Conservation (phyloP, 108 stramenopile species). For the Cylindrotheca fusiformis region DNA sequence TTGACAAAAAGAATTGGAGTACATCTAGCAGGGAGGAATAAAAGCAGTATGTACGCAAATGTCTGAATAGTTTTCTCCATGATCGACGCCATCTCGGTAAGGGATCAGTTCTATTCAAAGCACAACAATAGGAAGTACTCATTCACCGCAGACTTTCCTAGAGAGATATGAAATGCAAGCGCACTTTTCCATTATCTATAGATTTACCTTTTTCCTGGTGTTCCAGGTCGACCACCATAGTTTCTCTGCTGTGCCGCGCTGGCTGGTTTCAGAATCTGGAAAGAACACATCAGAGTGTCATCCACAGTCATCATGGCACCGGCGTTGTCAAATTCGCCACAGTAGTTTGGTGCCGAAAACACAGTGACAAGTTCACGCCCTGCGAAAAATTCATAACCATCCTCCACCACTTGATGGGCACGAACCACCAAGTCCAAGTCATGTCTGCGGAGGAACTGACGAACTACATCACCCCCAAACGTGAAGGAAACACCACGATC, state of each 20-base stretch:
- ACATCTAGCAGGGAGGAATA: no score
- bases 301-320: slow-evolving; percentile 98
- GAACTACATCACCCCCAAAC: slow-evolving; percentile 98
- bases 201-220: slow-evolving; percentile 68
- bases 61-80: no score
- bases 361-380: slow-evolving; percentile 97
- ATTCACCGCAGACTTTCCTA: no score
- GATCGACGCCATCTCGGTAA: no score
- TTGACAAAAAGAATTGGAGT: no score
- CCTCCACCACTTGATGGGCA: slow-evolving; percentile 99
- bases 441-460: slow-evolving; percentile 95
- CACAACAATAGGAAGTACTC: no score
- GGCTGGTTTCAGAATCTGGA: slow-evolving; percentile 93
- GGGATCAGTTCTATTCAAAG: no score
- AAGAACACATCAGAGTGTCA: slow-evolving; percentile 96
- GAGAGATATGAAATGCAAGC: no score
- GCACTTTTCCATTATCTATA: background rate
- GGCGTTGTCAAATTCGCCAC: slow-evolving; percentile 99
- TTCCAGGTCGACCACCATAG: slow-evolving; percentile 57
- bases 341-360: slow-evolving; percentile 97
- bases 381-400: slow-evolving; percentile 99
- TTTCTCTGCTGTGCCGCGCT: slow-evolving; percentile 82
- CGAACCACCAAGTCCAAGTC: slow-evolving; percentile 98
- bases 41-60: no score
- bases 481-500: slow-evolving; percentile 99